Evolutionary conservation across 2,329 filamentous ascomycete species (phyloP).

Genomic region (Fusarium nanum): DNA sequence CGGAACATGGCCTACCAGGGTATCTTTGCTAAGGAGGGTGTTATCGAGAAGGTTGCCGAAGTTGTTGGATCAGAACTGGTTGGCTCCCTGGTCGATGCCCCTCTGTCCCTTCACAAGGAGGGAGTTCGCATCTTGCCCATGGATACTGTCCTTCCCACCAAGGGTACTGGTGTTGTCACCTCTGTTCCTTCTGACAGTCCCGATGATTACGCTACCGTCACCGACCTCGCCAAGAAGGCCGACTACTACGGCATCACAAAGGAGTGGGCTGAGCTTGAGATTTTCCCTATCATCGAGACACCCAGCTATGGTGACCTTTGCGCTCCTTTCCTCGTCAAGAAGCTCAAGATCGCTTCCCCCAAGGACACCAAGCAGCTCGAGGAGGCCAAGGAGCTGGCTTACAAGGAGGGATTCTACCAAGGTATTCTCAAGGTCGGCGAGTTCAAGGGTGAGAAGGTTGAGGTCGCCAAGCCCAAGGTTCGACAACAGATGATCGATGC

Average conservation of each 20-base stretch:
- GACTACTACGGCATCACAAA: slow-evolving; percentile 97
- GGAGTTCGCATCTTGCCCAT: slow-evolving; percentile 93
- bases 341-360: slow-evolving; percentile 95
- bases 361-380: slow-evolving; percentile 91
- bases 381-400: slow-evolving; percentile 94
- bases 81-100: slow-evolving; percentile 89
- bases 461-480: slow-evolving; percentile 87
- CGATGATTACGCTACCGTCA: slow-evolving; percentile 91
- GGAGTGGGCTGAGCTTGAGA: slow-evolving; percentile 94
- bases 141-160: slow-evolving; percentile 90
- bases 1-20: slow-evolving; percentile 98
- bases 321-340: slow-evolving; percentile 85
- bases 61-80: slow-evolving; percentile 83
- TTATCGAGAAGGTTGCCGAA: slow-evolving; percentile 79
- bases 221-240: slow-evolving; percentile 91
- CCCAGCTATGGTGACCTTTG: slow-evolving; percentile 87
- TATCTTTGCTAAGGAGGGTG: slow-evolving; percentile 81
- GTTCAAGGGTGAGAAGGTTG: slow-evolving; percentile 87
- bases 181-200: slow-evolving; percentile 94
- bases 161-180: slow-evolving; percentile 96
- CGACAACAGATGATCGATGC: slow-evolving; percentile 80
- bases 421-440: slow-evolving; percentile 89
- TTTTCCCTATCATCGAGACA: slow-evolving; percentile 89
- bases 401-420: slow-evolving; percentile 98
- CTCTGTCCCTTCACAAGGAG: slow-evolving; percentile 84